Evolutionary conservation across 306 rosid genomes (phyloP), one percentile per base, ranked within the genome.

Genomic region (Prunus mongolica): DNA sequence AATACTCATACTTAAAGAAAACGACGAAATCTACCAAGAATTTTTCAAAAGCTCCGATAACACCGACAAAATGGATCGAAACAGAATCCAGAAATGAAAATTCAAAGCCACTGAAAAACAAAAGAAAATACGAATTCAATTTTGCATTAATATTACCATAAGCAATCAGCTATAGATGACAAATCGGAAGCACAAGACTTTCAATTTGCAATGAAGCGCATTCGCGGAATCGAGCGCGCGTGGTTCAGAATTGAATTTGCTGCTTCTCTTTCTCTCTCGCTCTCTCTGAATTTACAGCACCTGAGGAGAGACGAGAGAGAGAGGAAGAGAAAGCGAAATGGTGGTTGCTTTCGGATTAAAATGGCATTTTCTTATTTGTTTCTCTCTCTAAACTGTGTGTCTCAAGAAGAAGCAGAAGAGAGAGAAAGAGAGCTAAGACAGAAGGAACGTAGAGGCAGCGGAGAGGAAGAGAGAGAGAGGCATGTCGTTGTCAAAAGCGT

Each of bases 401-500:
- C 65, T 14, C 12, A 60, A 58, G 22, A 67, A 55, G 20, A 60
- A 58, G 22, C 56, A 55, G 85, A 67, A 67, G 79, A 52, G 50
- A 12, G 54, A 46, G 50, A 78, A 45, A 47, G 45, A 25, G 58
- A 60, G 71, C 27, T 28, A 56, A 34, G 30, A 47, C 66, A 24
- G 34, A 28, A 34, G 22, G 49, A 38, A 60, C 77, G 76, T 58
- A 73, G 67, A 55, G 19, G 61, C 0, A 25, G 46, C 73, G 67
- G 67, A 44, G 76, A 61, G 32, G 25, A 2, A 66, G 71, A 54
- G 71, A 71, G 74, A 32, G 38, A 30, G 52, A 61, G 65, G 38
- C 72, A 65, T 58, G 89, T 87, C 84, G 83, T 57, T 80, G 76
- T 89, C 90, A 71, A 74, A 69, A 77, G 74, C 85, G 86, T 84